A percentile compares a stretch with the other conserved stretches of the same genome.
Evolutionary conservation across 306 rosid genomes (phyloP).

Genomic region (Casuarina equisetifolia): DNA sequence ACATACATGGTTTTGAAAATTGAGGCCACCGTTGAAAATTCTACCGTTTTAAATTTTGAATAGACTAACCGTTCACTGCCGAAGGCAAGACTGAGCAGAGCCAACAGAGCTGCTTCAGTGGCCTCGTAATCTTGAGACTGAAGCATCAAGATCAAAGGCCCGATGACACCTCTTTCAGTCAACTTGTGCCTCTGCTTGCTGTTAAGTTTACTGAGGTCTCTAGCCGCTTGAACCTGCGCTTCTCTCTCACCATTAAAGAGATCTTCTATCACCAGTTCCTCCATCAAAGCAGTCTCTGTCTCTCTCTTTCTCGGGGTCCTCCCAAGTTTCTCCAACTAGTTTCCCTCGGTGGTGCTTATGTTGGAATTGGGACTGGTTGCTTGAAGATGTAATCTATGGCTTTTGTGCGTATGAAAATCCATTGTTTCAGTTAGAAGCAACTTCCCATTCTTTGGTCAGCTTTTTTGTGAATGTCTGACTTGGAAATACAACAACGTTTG

Average conservation of each 20-base stretch:
- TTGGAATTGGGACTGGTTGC: slow-evolving; percentile 61
- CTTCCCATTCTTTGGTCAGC: slow-evolving; percentile 55
- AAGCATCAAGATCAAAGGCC: slow-evolving; percentile 73
- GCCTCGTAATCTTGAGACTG: slow-evolving; percentile 51
- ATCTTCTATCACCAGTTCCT: slow-evolving; percentile 45
- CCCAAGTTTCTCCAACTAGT: background rate
- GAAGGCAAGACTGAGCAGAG: slow-evolving; percentile 73
- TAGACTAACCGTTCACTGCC: slow-evolving; percentile 80
- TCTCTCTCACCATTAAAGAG: slow-evolving; percentile 52
- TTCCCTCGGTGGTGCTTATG: slow-evolving; percentile 25
- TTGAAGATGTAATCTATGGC: slow-evolving; percentile 59
- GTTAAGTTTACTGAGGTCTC: slow-evolving; percentile 46
- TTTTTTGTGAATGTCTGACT: slow-evolving; percentile 34
- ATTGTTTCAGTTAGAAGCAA: slow-evolving; percentile 87
- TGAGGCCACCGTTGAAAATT: too few species aligned
- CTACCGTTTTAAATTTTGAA: background rate
- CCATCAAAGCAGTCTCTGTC: slow-evolving; percentile 45
- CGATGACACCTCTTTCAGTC: slow-evolving; percentile 54
- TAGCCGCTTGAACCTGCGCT: slow-evolving; percentile 60
- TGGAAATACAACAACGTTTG: slow-evolving; percentile 40
- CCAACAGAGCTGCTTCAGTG: slow-evolving; percentile 67
- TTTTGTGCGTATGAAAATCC: slow-evolving; percentile 64
- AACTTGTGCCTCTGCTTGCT: slow-evolving; percentile 59
- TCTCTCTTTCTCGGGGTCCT: slow-evolving; percentile 14
- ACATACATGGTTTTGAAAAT: background rate